Evolutionary conservation across 129 eudicot genomes (phyloP).

Genomic region (Helianthus tuberosus): DNA sequence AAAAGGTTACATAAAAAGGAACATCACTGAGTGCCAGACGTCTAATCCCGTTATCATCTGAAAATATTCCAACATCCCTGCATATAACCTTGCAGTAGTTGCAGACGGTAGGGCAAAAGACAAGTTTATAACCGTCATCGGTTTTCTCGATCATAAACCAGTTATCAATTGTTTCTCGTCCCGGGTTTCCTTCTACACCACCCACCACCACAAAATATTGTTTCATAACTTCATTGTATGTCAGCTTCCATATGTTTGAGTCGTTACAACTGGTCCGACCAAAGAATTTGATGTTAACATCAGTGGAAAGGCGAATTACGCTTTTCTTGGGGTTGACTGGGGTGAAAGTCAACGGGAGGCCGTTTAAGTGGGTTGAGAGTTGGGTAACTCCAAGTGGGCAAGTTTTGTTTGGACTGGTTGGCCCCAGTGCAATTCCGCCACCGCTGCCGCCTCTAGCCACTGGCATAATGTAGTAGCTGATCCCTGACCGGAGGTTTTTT

Average conservation of each 20-base stretch:
- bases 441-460: conserved; percentile 25
- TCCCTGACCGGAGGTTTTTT: conserved; percentile 29
- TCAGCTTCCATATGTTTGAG: conserved; percentile 44
- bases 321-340: conserved; percentile 35
- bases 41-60: conserved; percentile 24
- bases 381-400: conserved; percentile 41
- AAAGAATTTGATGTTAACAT: conserved; percentile 36
- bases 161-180: conserved; percentile 26
- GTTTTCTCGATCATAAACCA: conserved; percentile 50
- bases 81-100: conserved; percentile 46
- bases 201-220: conserved; percentile 39
- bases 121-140: conserved; percentile 39
- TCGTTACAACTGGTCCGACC: conserved; percentile 24
- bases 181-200: conserved; percentile 54
- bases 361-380: conserved; percentile 10
- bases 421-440: conserved; percentile 32
- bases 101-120: conserved; percentile 48
- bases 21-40: conserved; percentile 39
- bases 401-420: conserved; percentile 26
- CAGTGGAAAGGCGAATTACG: conserved; percentile 40
- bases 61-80: conserved; percentile 37
- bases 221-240: conserved; percentile 11
- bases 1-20: conserved; percentile 37
- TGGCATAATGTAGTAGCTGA: conserved; percentile 37
- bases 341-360: conserved; percentile 35